phyloP scores from a whole-genome alignment of 495 filamentous ascomycete genomes.

The Hypomontagnella submonticulosa region DNA sequence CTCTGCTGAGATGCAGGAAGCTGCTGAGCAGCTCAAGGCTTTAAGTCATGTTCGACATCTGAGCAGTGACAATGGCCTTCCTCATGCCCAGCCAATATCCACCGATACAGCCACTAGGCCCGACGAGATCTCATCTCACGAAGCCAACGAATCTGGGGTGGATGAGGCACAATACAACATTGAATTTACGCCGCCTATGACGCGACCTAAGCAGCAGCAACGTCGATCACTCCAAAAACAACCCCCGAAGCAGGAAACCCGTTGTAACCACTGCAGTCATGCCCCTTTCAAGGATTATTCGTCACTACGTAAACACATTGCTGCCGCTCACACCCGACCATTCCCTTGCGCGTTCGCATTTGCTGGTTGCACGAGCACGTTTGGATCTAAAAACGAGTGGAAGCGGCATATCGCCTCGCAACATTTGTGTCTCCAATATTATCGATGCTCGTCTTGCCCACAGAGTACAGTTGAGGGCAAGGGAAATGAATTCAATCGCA shows the following conservation, averaged over 20 bases:
- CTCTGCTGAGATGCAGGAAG: constrained; percentile 68
- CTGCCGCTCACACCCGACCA: constrained; percentile 70
- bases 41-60: constrained; percentile 65
- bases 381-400: constrained; percentile 97
- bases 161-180: constrained; percentile 54
- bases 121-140: constrained; percentile 58
- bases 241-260: constrained; percentile 63
- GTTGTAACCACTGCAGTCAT: constrained; percentile 65
- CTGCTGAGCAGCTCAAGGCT: constrained; percentile 67
- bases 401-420: constrained; percentile 90
- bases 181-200: constrained; percentile 56
- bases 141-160: constrained; percentile 50
- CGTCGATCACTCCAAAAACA: constrained; percentile 63
- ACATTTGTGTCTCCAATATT: constrained; percentile 86
- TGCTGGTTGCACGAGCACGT: constrained; percentile 86
- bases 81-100: constrained; percentile 34
- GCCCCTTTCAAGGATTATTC: constrained; percentile 69
- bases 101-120: constrained; percentile 38
- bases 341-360: constrained; percentile 87
- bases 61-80: constrained; percentile 54
- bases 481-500: constrained; percentile 80
- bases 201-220: constrained; percentile 53
- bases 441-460: constrained; percentile 80
- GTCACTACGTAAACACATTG: constrained; percentile 68
- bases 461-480: constrained; percentile 69